Base-by-base conservation (phyloP, 2,329 filamentous ascomycete species). In the Chaetomium globosum region DNA sequence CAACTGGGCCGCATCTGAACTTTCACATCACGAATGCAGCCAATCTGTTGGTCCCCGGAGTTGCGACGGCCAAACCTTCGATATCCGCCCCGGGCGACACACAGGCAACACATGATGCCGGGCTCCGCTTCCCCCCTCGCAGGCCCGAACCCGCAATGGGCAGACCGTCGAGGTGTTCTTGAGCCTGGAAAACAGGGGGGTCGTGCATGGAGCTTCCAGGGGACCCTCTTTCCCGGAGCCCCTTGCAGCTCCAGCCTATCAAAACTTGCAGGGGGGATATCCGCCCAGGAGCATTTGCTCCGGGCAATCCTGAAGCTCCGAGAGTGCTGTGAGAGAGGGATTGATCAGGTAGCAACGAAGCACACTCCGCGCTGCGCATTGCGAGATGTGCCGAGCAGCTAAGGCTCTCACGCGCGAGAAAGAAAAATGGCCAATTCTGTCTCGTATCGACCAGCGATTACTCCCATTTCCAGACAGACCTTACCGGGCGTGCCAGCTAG, bases 211-310 rank as follows among this genome's bases (percentile, higher is more conserved):
- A 52, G 48, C 43, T 39, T 39, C 2, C 26, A 51, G 39, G 39
- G 43, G 61, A 43, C n/a, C 61, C 55, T 59, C n/a, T 6, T 33
- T 23, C 30, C 46, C 23, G 48, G 36, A 16, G 26, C 33, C 53
- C 61, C 59, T 49, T 65, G 54, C 28, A 39, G 53, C 52, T 12
- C 55, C 33, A 54, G 62, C 62, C 65, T 55, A 64, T 62, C 65
- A 67, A 12, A 21, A 26, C 12, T 36, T 10, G 51, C 58, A 52
- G 46, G 21, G 23, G 6, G 10, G 9, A 36, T 39, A 52, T 21
- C 30, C 30, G 46, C 58, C 8, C n/a, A 31, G 67, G 65, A 68
- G 62, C 67, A 64, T 56, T 55, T 55, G 56, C 53, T 68, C 67
- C 67, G 65, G 61, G 10, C 30, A 36, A 43, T 2, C 30, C 63